Evolutionary conservation across 192 early-diverging fungal genomes (phyloP), one percentile per base, ranked within the genome.

Genomic region (Coemansia sp.): DNA sequence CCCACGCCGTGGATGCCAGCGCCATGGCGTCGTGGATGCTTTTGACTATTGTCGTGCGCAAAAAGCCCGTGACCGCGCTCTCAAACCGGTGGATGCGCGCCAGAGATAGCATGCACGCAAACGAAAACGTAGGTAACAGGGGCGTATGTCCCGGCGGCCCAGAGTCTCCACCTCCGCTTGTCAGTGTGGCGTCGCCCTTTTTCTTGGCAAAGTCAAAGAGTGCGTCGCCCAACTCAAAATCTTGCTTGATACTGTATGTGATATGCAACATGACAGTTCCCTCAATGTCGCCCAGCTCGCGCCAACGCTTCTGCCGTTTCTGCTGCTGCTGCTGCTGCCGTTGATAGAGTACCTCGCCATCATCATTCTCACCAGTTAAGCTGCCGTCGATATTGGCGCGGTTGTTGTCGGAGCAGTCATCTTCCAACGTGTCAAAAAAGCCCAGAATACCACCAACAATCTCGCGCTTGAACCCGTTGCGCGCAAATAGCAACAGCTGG

Each of bases 211-310:
- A 63, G 43, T 80, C 51, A 3, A 67, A 41, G 17, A 68, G 38
- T 30, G 62, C 56, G 8, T 56, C 39, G 37, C 71, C 54, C 11
- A 69, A 46, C 56, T 81, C 83, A 61, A 86, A 82, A 64, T 90
- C 86, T 63, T 90, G 88, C 42, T 83, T 85, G 22, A 87, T 79
- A 19, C 80, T 83, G 51, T 85, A 88, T 56, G 75, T 80, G 30
- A 90, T 75, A 50, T 90, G 86, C 40, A 88, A 75, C 60, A 90
- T 80, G 8, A 85, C 83, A 0, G 82, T 85, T 19, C 84, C 86
- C 50, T 87, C 83, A 27, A 83, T 81, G 4, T 77, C 80, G 34
- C 70, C 77, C 31, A 83, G 56, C 60, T 79, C 56, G 37, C 57
- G 60, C 50, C 55, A 55, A 35, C 38, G 37, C 18, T 48, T 59